phyloP scores from a whole-genome alignment of 2,329 filamentous ascomycete species.

The Botrytis cinerea region DNA sequence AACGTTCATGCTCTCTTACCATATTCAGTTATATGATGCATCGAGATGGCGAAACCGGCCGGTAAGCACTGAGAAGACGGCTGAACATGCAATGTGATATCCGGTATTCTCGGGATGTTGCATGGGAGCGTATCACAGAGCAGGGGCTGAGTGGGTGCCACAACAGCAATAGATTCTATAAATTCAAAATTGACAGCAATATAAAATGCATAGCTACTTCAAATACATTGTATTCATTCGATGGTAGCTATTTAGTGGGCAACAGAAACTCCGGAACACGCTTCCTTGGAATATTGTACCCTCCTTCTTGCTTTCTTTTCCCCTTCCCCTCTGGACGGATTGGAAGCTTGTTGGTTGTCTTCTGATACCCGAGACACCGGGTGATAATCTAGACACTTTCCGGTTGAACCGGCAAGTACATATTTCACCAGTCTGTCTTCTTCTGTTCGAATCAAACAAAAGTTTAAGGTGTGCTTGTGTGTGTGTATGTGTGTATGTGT shows the following conservation, averaged over 20 bases:
- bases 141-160: background rate
- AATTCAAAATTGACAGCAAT: background rate
- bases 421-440: background rate
- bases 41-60: background rate
- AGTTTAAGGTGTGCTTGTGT: background rate
- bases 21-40: background rate
- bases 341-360: background rate
- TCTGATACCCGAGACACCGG: slow-evolving; percentile 11
- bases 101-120: slow-evolving; percentile 8
- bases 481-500: background rate
- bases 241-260: background rate
- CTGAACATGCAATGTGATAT: slow-evolving; percentile 5
- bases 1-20: background rate
- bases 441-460: background rate
- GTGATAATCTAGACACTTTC: slow-evolving; percentile 4
- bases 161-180: background rate
- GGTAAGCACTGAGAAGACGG: background rate
- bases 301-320: background rate
- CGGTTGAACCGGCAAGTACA: background rate
- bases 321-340: background rate
- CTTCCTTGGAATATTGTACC: background rate
- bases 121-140: background rate
- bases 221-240: background rate
- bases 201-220: background rate
- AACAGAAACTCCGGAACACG: background rate